Evolutionary conservation across 306 rosid genomes (phyloP).

Genomic region (Hippophae rhamnoides): DNA sequence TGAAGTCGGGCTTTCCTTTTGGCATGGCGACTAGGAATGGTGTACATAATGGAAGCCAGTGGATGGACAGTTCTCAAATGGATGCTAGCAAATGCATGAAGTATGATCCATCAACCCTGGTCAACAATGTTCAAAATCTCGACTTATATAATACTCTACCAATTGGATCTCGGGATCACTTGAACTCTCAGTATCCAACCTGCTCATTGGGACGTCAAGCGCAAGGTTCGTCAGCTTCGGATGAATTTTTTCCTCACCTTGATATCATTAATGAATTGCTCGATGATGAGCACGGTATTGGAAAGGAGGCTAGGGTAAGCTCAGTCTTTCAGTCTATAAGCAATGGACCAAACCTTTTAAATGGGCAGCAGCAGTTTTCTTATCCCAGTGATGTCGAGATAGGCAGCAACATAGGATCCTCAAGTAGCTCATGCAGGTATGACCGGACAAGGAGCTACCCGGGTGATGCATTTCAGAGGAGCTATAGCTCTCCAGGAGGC

Average conservation of each 20-base stretch:
- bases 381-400: slow-evolving; percentile 56
- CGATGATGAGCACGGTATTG: slow-evolving; percentile 61
- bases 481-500: slow-evolving; percentile 36
- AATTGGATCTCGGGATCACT: slow-evolving; percentile 38
- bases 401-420: slow-evolving; percentile 50
- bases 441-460: slow-evolving; percentile 77
- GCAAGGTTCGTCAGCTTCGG: slow-evolving; percentile 54
- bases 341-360: slow-evolving; percentile 44
- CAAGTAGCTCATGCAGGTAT: slow-evolving; percentile 66
- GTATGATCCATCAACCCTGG: slow-evolving; percentile 39
- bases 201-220: slow-evolving; percentile 59
- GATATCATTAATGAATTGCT: slow-evolving; percentile 95
- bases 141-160: slow-evolving; percentile 46
- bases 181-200: slow-evolving; percentile 39
- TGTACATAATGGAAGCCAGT: slow-evolving; percentile 54
- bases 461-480: slow-evolving; percentile 53
- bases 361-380: slow-evolving; percentile 76
- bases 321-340: slow-evolving; percentile 31
- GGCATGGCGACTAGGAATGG: slow-evolving; percentile 43
- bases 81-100: slow-evolving; percentile 45
- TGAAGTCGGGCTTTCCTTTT: slow-evolving; percentile 43
- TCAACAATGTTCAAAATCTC: slow-evolving; percentile 40
- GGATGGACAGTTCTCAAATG: slow-evolving; percentile 57
- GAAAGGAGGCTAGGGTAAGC: slow-evolving; percentile 25
- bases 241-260: slow-evolving; percentile 82